Conservation (phyloP, 495 filamentous ascomycete genomes). For the Tuber aestivum region DNA sequence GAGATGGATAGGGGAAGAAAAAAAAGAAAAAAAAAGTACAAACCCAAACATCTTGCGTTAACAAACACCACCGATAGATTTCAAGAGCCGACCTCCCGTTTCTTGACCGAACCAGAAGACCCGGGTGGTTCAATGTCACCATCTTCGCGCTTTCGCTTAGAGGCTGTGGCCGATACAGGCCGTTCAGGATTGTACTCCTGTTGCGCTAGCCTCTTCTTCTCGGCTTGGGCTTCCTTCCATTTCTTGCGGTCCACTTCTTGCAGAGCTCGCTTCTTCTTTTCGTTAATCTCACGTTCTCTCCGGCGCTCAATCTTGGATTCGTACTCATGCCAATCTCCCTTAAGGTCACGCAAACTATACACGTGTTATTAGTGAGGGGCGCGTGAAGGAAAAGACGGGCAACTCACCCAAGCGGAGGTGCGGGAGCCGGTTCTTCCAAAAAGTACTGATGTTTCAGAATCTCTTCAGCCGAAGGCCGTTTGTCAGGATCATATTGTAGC, state of each 20-base stretch:
- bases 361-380: conserved; percentile 35
- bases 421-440: conserved; percentile 69
- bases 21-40: neutral
- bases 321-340: conserved; percentile 98
- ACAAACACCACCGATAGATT: neutral
- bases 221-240: conserved; percentile 47
- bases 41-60: neutral
- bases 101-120: neutral
- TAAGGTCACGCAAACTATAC: conserved; percentile 66
- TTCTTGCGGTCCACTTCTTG: conserved; percentile 50
- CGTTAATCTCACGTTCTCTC: conserved; percentile 76
- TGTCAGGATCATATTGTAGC: conserved; percentile 80
- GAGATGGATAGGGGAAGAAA: neutral
- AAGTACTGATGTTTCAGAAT: conserved; percentile 91
- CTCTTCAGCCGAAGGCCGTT: conserved; percentile 76
- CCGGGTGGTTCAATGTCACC: neutral
- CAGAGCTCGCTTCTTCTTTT: conserved; percentile 64
- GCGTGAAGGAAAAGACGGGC: conserved; percentile 13
- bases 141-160: conserved; percentile 1
- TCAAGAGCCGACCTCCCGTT: neutral
- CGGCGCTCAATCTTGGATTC: conserved; percentile 85
- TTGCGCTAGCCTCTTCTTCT: conserved; percentile 50
- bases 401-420: conserved; percentile 76
- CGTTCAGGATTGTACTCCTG: conserved; percentile 35
- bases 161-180: conserved; percentile 5